phyloP scores from a whole-genome alignment of 2,329 filamentous ascomycete genomes.

The Lachnellula subtilissima region DNA sequence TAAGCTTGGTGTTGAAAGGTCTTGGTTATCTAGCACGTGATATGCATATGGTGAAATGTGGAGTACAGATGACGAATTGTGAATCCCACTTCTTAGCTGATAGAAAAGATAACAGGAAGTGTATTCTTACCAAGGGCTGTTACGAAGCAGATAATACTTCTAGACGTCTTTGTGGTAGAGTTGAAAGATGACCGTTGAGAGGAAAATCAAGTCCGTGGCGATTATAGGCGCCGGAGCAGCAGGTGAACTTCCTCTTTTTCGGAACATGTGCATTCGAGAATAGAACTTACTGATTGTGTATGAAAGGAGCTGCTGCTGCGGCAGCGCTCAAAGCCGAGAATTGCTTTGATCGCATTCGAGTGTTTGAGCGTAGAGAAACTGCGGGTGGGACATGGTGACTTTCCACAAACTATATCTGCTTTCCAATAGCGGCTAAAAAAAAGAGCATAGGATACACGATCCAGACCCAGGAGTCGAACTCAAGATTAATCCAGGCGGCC shows the following conservation, averaged over 20 bases:
- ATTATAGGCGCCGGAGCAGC: background rate
- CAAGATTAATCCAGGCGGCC: constrained; percentile 37
- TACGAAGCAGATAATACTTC: background rate
- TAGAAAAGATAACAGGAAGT: too few relatives aligned
- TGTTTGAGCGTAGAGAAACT: constrained; percentile 55
- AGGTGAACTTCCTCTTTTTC: background rate
- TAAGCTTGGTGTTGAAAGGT: too few relatives aligned
- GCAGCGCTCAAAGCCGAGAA: constrained; percentile 50
- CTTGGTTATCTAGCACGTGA: background rate
- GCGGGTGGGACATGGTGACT: constrained; percentile 54
- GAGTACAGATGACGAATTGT: background rate
- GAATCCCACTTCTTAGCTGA: background rate
- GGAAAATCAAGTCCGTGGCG: background rate
- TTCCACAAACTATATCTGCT: constrained; percentile 32
- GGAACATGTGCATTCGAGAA: background rate
- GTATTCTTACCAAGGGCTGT: too few relatives aligned
- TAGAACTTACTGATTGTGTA: background rate
- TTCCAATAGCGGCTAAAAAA: constrained; percentile 38
- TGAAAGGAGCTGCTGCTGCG: constrained; percentile 42
- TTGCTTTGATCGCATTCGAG: constrained; percentile 51
- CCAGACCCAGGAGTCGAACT: constrained; percentile 34
- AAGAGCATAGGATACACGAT: constrained; percentile 47
- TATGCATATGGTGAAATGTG: background rate
- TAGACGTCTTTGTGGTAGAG: background rate
- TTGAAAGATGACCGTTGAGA: background rate